Evolutionary conservation across 208 protist species (phyloP).

Genomic region (Leishmania gerbilli): DNA sequence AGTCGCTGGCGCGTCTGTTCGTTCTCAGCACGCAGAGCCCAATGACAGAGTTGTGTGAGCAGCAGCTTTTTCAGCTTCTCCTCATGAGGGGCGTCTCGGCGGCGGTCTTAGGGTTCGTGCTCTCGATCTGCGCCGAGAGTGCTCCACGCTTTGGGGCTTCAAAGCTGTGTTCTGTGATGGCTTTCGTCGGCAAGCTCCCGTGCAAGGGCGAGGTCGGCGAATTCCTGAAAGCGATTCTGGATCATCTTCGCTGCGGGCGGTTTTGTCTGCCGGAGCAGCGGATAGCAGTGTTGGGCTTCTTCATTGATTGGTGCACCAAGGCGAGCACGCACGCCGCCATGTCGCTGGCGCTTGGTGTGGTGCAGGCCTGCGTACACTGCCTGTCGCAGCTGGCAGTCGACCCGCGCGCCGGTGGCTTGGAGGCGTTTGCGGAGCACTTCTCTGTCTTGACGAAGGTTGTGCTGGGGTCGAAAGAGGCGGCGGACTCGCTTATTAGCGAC

Average conservation of each 20-base stretch:
- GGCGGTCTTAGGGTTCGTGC: slow-evolving; percentile 34
- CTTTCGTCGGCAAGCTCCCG: slow-evolving; percentile 25
- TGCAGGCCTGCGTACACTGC: slow-evolving; percentile 28
- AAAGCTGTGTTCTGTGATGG: slow-evolving; percentile 34
- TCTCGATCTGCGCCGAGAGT: slow-evolving; percentile 49
- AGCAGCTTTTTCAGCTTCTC: slow-evolving; percentile 50
- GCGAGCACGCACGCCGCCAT: slow-evolving; percentile 25
- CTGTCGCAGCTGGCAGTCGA: slow-evolving; percentile 17
- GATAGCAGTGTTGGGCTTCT: slow-evolving; percentile 37
- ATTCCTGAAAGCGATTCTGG: slow-evolving; percentile 28
- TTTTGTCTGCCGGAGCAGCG: slow-evolving; percentile 22
- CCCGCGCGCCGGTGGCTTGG: slow-evolving; percentile 11
- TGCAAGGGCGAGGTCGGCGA: slow-evolving; percentile 25
- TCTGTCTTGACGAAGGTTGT: slow-evolving; percentile 45
- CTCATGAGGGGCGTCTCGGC: slow-evolving; percentile 24
- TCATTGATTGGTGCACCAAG: slow-evolving; percentile 37
- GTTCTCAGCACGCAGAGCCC: slow-evolving; percentile 37
- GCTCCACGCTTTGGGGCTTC: slow-evolving; percentile 28
- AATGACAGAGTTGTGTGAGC: slow-evolving; percentile 37
- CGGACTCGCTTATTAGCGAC: slow-evolving; percentile 23
- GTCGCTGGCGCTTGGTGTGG: slow-evolving; percentile 22
- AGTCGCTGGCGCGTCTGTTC: slow-evolving; percentile 44
- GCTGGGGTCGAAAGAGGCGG: slow-evolving; percentile 20
- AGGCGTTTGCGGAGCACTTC: slow-evolving; percentile 37
- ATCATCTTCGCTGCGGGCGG: slow-evolving; percentile 15